Conservation (phyloP, 2,329 filamentous ascomycete genomes). For the Aspergillus sergii region DNA sequence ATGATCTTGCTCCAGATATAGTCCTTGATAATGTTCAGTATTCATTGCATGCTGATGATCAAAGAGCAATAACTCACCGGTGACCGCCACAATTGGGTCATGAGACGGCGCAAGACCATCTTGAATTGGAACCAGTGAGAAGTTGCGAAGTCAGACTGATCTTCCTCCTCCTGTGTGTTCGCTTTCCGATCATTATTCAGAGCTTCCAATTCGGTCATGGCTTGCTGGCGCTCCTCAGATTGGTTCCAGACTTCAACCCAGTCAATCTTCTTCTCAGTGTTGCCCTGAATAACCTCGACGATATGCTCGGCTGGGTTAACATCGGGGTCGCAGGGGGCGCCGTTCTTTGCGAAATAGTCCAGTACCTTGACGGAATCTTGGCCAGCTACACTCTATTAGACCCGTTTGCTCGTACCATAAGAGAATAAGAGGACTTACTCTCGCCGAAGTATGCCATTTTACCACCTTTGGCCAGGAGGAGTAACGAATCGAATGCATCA, state of each 20-base stretch:
- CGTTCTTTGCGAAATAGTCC: slow-evolving; percentile 56
- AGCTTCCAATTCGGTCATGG: slow-evolving; percentile 28
- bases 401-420: background rate
- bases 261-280: slow-evolving; percentile 24
- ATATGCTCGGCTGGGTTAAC: slow-evolving; percentile 57
- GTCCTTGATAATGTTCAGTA: slow-evolving; percentile 24
- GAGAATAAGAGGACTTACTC: slow-evolving; percentile 25
- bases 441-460: slow-evolving; percentile 69
- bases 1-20: slow-evolving; percentile 53
- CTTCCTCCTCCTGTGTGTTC: slow-evolving; percentile 29
- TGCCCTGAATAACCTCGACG: slow-evolving; percentile 41
- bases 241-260: slow-evolving; percentile 38
- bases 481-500: slow-evolving; percentile 66
- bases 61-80: slow-evolving; percentile 26
- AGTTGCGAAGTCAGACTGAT: slow-evolving; percentile 41
- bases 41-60: no score
- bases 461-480: slow-evolving; percentile 67
- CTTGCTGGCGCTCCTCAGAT: slow-evolving; percentile 31
- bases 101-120: slow-evolving; percentile 37
- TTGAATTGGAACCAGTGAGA: slow-evolving; percentile 44
- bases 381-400: slow-evolving; percentile 26
- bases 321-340: slow-evolving; percentile 54
- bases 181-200: slow-evolving; percentile 26
- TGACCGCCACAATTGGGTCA: slow-evolving; percentile 36
- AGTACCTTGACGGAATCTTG: slow-evolving; percentile 45